These are phyloP conservation scores for Ambrosia hybrid DNA, from an alignment of 140 eudicot species.

Conservation along the genomic window DNA sequence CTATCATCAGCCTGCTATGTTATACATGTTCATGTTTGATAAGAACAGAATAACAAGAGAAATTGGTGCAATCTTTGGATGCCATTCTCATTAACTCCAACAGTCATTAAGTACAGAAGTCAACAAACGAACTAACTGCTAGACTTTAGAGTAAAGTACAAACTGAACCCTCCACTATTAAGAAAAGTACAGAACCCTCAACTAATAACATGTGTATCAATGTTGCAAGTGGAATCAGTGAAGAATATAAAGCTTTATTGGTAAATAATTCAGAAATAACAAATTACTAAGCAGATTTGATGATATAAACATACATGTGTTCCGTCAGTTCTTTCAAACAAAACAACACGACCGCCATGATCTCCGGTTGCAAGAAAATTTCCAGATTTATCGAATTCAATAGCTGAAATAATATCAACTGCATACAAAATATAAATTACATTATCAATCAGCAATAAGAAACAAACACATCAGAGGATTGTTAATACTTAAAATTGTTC, in stretches of 20 bases:
- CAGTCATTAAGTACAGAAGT: too few relatives aligned
- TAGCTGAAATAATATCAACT: slow-evolving; percentile 35
- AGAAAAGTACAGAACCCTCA: too few relatives aligned
- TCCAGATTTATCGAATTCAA: slow-evolving; percentile 88
- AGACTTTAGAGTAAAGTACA: too few relatives aligned
- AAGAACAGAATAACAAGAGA: too few relatives aligned
- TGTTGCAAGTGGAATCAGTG: slow-evolving; percentile 1
- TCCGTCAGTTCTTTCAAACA: slow-evolving; percentile 75
- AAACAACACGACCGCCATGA: slow-evolving; percentile 91
- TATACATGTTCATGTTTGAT: slow-evolving; percentile 15
- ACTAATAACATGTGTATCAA: too few relatives aligned
- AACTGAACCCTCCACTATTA: too few relatives aligned
- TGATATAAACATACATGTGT: slow-evolving; percentile 38
- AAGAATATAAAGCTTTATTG: background rate
- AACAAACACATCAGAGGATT: background rate
- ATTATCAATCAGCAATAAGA: background rate
- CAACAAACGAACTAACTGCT: too few relatives aligned
- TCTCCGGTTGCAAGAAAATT: slow-evolving; percentile 97
- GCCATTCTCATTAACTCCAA: too few relatives aligned
- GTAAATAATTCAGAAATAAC: too few relatives aligned
- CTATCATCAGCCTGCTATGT: slow-evolving; percentile 62
- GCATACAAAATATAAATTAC: slow-evolving; percentile 26
- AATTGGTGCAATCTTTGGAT: too few relatives aligned
- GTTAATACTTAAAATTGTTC: background rate
- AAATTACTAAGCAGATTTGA: background rate